These are phyloP conservation scores for Daldinia sp. DNA, from an alignment of 2,329 filamentous ascomycete species.

Conservation along the genomic window DNA sequence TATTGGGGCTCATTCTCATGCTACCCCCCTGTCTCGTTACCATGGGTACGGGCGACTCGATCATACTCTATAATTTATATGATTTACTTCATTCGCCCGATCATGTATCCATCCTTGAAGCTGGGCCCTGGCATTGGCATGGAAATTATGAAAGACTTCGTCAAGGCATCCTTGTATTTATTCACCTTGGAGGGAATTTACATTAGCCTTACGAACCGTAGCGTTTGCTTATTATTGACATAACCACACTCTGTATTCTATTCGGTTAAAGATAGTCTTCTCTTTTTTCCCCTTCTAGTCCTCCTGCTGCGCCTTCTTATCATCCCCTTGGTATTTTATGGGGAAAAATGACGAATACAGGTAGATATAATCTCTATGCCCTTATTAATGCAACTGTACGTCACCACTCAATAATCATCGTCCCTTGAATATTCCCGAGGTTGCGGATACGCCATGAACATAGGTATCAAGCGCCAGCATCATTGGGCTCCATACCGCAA, in stretches of 20 bases:
- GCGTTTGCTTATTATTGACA: neutral
- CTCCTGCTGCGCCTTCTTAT: neutral
- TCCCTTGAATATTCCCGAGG: neutral
- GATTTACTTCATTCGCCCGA: neutral
- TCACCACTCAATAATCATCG: constrained; percentile 3
- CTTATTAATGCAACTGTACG: too few relatives aligned
- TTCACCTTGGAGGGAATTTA: neutral
- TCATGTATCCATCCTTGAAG: neutral
- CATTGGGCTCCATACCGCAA: neutral
- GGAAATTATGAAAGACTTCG: neutral
- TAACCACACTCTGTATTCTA: neutral
- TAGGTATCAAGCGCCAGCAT: neutral
- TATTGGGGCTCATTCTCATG: constrained; percentile 5
- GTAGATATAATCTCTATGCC: too few relatives aligned
- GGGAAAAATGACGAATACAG: too few relatives aligned
- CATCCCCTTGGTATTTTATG: too few relatives aligned
- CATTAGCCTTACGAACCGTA: neutral
- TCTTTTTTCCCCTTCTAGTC: neutral
- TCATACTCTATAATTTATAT: neutral
- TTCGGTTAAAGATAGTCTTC: neutral
- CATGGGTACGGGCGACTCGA: constrained; percentile 1
- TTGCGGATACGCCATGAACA: neutral
- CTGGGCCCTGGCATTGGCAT: neutral
- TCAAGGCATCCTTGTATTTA: neutral
- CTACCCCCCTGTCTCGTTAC: constrained; percentile 11